Evolutionary conservation across 2,329 filamentous ascomycete species (phyloP), one percentile per base, ranked within the genome.

Genomic region (Neofusicoccum sp.): DNA sequence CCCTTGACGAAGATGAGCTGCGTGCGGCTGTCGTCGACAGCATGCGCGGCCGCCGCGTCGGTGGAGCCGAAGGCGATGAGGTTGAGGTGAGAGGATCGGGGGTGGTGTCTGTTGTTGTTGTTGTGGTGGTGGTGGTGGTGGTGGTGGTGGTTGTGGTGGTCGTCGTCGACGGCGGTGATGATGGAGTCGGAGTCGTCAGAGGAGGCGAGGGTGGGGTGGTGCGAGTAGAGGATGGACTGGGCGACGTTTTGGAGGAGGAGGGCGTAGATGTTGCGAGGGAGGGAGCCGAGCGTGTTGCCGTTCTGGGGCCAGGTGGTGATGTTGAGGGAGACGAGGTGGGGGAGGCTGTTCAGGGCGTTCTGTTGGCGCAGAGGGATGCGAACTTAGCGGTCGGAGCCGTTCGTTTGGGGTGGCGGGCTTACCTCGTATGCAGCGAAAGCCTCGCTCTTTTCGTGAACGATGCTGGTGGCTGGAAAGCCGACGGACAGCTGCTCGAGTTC

Each of bases 291-390:
- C 31, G 70, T 70, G 1, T 78, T 78, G 43, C 71, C 74, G 65
- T 79, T 80, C 28, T 68, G 80, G 4, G 81, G 81, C 78, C 80
- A 83, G 4, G 78, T 80, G 0, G 79, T 80, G 65, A 83, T 79
- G 64, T 83, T 80, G 16, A 83, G 70, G 0, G 80, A 81, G 4
- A 79, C 72, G 7, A 83, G 71, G 36, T 77, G 68, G 8, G 71
- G 69, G 11, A 83, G 69, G 16, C 77, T 71, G 28, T 72, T 73
- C 1, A 78, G 66, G 45, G 74, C 77, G 47, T 71, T 74, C 71
- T 77, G 58, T 54, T 41, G 28, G 61, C 8, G 28, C 9, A 12
- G 4, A 9, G 14, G 33, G 11, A n/a, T 56, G 34, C 7, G 8
- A 33, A 56, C 16, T 50, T 36, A 47, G 56, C 14, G 16, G 22